Conservation (phyloP, 148 eudicot species). For the Rhododendron simsii region DNA sequence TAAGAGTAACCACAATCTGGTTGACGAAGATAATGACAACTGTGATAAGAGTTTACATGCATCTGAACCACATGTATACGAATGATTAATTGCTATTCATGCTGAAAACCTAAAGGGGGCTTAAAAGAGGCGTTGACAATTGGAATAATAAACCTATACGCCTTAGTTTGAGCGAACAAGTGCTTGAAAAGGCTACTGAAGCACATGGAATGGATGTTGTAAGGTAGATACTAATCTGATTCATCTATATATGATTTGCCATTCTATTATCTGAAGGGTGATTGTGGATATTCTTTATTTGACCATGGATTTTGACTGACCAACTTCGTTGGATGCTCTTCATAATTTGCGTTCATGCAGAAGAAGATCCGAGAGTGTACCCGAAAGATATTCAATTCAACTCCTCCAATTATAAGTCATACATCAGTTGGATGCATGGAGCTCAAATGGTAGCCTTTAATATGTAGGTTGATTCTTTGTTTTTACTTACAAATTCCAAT, state of each 20-base stretch:
- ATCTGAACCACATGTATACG: constrained; percentile 43
- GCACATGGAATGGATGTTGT: constrained; percentile 52
- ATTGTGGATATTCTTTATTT: background rate
- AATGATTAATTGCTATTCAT: constrained; percentile 61
- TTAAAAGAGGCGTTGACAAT: constrained; percentile 60
- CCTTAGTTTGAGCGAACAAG: constrained; percentile 80
- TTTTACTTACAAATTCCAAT: background rate
- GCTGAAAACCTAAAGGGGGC: constrained; percentile 62
- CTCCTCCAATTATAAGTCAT: constrained; percentile 66
- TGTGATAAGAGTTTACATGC: constrained; percentile 6
- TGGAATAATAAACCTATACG: constrained; percentile 60
- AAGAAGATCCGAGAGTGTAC: constrained; percentile 43
- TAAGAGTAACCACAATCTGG: constrained; percentile 22
- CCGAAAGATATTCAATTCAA: constrained; percentile 44
- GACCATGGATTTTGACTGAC: background rate
- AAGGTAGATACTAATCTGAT: constrained; percentile 32
- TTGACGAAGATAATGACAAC: constrained; percentile 32
- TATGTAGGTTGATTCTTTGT: constrained; percentile 36
- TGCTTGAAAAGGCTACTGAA: constrained; percentile 64
- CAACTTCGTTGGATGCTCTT: background rate
- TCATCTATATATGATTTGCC: background rate
- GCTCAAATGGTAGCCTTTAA: constrained; percentile 66
- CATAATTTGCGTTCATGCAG: constrained; percentile 53
- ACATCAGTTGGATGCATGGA: constrained; percentile 81
- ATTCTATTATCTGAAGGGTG: background rate